Percentiles rank a stretch among this genome's conserved stretches.
These are phyloP conservation scores for Prunus dulcis DNA, from an alignment of 306 rosid genomes.

Conservation along the genomic window DNA sequence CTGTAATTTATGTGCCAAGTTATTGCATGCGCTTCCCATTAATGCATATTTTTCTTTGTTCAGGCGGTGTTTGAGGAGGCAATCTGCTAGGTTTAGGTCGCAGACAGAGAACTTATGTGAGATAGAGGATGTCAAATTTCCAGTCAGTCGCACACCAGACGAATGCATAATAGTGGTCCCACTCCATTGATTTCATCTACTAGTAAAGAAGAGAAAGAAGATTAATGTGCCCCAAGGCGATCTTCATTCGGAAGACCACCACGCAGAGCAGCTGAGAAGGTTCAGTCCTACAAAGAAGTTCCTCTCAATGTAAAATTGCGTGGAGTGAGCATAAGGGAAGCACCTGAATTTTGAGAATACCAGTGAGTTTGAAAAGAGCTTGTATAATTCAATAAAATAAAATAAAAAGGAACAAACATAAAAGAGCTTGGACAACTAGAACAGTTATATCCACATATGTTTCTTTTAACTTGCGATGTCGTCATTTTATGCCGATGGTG, in stretches of 20 bases:
- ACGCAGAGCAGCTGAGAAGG: conserved; percentile 53
- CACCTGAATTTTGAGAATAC: neutral
- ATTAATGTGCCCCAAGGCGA: conserved; percentile 28
- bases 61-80: conserved; percentile 64
- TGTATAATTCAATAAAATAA: neutral
- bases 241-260: conserved; percentile 62
- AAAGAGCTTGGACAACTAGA: neutral
- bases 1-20: neutral
- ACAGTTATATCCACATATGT: neutral
- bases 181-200: conserved; percentile 17
- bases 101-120: conserved; percentile 54
- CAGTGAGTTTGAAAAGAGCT: neutral
- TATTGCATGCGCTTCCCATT: neutral
- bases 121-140: conserved; percentile 49
- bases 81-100: conserved; percentile 47
- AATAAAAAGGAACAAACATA: neutral
- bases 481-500: no score
- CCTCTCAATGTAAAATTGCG: conserved; percentile 57
- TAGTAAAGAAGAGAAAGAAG: conserved; percentile 25
- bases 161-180: neutral
- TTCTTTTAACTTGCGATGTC: no score
- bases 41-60: neutral
- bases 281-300: conserved; percentile 61
- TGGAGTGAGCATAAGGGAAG: conserved; percentile 32
- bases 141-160: neutral